These are phyloP conservation scores for Talaromyces ruber DNA, from an alignment of 495 filamentous ascomycete genomes.

Conservation along the genomic window DNA sequence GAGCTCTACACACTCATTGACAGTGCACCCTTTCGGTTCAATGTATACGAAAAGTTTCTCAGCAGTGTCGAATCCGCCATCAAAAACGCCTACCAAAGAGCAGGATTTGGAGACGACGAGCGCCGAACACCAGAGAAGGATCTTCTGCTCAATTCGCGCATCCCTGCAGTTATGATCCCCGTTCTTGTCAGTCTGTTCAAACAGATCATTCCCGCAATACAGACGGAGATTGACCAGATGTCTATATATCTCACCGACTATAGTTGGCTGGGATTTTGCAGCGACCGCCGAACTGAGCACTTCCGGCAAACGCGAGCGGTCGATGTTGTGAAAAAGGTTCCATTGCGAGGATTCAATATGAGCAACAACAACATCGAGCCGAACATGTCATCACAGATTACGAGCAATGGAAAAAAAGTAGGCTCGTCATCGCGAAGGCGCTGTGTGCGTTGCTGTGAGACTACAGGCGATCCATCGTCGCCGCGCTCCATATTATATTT, in stretches of 20 bases:
- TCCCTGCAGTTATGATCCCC: slow-evolving; percentile 33
- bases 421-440: slow-evolving; percentile 11
- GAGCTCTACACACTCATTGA: slow-evolving; percentile 35
- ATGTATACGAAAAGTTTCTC: slow-evolving; percentile 42
- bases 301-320: slow-evolving; percentile 29
- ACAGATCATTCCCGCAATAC: slow-evolving; percentile 28
- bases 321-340: slow-evolving; percentile 38
- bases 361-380: background rate
- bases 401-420: background rate
- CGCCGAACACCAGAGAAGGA: slow-evolving; percentile 38
- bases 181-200: slow-evolving; percentile 35
- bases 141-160: slow-evolving; percentile 35
- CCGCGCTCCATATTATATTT: slow-evolving; percentile 28
- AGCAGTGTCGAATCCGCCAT: slow-evolving; percentile 38
- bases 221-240: slow-evolving; percentile 38
- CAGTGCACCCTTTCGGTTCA: slow-evolving; percentile 32
- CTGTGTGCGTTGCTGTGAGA: slow-evolving; percentile 37
- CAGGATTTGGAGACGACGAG: slow-evolving; percentile 38
- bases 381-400: background rate
- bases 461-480: slow-evolving; percentile 25
- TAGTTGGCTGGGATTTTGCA: slow-evolving; percentile 39
- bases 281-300: slow-evolving; percentile 27
- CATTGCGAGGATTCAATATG: slow-evolving; percentile 12
- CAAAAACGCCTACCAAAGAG: slow-evolving; percentile 35
- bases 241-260: slow-evolving; percentile 40